Conservation (phyloP, 73 alveolate species). For the Blepharisma japonicum region DNA sequence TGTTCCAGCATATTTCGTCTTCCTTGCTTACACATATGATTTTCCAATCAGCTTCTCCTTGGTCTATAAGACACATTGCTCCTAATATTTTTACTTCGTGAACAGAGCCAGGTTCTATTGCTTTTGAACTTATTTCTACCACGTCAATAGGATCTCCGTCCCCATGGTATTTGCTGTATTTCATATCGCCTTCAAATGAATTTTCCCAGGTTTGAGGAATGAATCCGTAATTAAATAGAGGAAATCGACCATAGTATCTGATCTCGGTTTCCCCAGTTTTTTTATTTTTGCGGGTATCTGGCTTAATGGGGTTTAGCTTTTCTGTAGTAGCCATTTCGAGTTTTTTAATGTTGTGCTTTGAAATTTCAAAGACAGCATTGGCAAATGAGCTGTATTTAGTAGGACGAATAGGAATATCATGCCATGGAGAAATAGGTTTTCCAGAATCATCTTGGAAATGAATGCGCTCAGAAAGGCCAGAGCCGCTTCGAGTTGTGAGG, state of each 20-base stretch:
- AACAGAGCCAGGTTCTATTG: conserved; percentile 44
- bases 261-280: conserved; percentile 60
- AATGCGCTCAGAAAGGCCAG: no score
- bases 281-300: conserved; percentile 66
- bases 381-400: not conserved
- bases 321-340: conserved; percentile 68
- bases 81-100: conserved; percentile 69
- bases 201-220: conserved; percentile 90
- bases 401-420: conserved; percentile 42
- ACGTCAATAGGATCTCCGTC: conserved; percentile 90
- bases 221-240: conserved; percentile 82
- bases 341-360: conserved; percentile 51
- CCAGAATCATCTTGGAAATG: no score
- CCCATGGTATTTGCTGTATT: conserved; percentile 51
- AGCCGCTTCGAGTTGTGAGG: no score
- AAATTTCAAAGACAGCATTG: conserved; percentile 44
- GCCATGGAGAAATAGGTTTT: conserved; percentile 63
- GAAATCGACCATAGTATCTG: conserved; percentile 66
- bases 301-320: conserved; percentile 67
- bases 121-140: conserved; percentile 54
- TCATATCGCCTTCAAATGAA: conserved; percentile 37
- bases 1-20: conserved; percentile 40
- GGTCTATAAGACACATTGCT: conserved; percentile 79
- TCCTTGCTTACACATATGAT: conserved; percentile 51
- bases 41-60: conserved; percentile 91